phyloP scores from a whole-genome alignment of 371 early-diverging fungal genomes.

The Chytridiales sp. region DNA sequence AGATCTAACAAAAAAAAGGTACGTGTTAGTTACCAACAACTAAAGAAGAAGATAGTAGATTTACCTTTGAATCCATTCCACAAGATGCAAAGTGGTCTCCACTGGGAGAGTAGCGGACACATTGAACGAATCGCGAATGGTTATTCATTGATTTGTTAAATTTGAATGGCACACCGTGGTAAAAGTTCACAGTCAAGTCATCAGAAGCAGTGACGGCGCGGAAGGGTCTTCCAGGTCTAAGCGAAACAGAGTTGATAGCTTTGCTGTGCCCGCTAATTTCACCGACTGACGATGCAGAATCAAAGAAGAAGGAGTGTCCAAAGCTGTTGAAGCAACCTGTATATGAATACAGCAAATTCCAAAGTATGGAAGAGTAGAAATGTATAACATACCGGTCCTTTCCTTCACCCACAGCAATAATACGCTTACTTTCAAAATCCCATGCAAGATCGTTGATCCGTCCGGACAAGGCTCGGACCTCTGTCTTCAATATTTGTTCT shows the following conservation, averaged over 20 bases:
- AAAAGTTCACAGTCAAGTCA: constrained; percentile 87
- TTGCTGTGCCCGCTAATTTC: constrained; percentile 90
- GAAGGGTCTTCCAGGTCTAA: constrained; percentile 83
- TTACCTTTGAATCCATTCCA: constrained; percentile 85
- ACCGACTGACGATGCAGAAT: constrained; percentile 89
- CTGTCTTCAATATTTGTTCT: constrained; percentile 84
- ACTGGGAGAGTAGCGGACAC: constrained; percentile 81
- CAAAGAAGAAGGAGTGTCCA: constrained; percentile 86
- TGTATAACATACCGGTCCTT: constrained; percentile 62
- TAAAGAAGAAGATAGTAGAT: neutral
- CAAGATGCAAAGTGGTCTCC: constrained; percentile 83
- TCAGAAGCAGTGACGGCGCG: constrained; percentile 92
- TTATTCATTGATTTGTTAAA: constrained; percentile 67
- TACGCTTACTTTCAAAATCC: constrained; percentile 92
- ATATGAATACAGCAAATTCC: constrained; percentile 1
- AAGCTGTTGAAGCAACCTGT: constrained; percentile 49
- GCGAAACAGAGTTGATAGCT: constrained; percentile 78
- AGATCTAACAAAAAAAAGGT: constrained; percentile 52
- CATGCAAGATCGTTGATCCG: constrained; percentile 86
- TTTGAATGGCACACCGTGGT: constrained; percentile 89
- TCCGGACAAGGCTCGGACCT: constrained; percentile 71
- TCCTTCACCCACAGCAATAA: constrained; percentile 95
- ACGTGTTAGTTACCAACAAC: neutral
- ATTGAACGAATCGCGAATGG: constrained; percentile 87
- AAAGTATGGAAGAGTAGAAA: neutral